Conservation (phyloP, 2,329 filamentous ascomycete species). For the Scleromitrula shiraiana region DNA sequence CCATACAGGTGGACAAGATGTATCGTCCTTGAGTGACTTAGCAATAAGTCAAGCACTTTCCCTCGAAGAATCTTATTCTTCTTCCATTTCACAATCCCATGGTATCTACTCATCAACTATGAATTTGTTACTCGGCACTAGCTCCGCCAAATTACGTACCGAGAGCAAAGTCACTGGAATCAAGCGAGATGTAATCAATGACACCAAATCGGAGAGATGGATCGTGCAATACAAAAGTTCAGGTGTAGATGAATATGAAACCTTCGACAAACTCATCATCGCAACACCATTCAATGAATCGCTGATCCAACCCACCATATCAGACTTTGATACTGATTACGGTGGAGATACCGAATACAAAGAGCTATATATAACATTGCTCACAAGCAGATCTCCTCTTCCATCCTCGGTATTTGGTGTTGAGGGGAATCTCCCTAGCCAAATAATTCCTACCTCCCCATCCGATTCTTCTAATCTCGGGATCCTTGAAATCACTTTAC, state of each 20-base stretch:
- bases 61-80: too few species aligned
- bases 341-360: not conserved
- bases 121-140: not conserved
- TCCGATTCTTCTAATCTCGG: too few species aligned
- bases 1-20: slow-evolving; percentile 1
- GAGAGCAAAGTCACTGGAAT: not conserved
- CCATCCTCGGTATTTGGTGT: not conserved
- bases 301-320: not conserved
- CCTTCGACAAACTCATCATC: not conserved
- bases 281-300: not conserved
- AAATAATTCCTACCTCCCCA: too few species aligned
- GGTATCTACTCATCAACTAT: not conserved
- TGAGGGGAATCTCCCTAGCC: too few species aligned
- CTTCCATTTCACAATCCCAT: not conserved
- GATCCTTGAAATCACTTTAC: too few species aligned
- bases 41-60: slow-evolving; percentile 1
- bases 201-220: not conserved
- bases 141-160: not conserved
- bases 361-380: not conserved
- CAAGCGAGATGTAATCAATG: not conserved
- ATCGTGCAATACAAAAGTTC: not conserved
- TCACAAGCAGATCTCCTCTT: not conserved
- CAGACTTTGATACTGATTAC: not conserved
- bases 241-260: not conserved
- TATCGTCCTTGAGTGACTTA: not conserved